phyloP scores from a whole-genome alignment of 345 rosid genomes.

The Carallia brachiata region DNA sequence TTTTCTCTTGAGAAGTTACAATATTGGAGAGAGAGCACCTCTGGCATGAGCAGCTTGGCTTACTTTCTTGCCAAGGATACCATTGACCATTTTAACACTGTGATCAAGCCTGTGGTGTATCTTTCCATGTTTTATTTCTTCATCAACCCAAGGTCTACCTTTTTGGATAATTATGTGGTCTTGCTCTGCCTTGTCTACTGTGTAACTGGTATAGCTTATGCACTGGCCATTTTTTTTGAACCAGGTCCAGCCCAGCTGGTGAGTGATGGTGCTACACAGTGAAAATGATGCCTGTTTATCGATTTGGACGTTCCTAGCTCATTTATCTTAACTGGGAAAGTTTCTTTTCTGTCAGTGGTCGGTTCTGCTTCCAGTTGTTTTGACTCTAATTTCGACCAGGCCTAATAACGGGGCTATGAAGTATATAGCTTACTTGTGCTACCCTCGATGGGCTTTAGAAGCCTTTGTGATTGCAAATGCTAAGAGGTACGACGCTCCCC shows the following conservation, averaged over 20 bases:
- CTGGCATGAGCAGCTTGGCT: slow-evolving; percentile 93
- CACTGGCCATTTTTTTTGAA: slow-evolving; percentile 77
- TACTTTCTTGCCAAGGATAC: slow-evolving; percentile 93
- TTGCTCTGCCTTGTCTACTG: slow-evolving; percentile 90
- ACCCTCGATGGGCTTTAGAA: slow-evolving; percentile 85
- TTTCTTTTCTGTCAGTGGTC: slow-evolving; percentile 61
- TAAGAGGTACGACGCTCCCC: slow-evolving; percentile 42
- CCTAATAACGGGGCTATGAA: slow-evolving; percentile 35
- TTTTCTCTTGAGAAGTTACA: slow-evolving; percentile 86
- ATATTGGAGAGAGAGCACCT: slow-evolving; percentile 90
- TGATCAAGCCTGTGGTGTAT: slow-evolving; percentile 81
- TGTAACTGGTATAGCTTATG: slow-evolving; percentile 88
- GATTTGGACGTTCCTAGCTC: background rate
- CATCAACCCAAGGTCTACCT: slow-evolving; percentile 82
- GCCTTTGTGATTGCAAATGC: slow-evolving; percentile 86
- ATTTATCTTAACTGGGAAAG: slow-evolving; percentile 10
- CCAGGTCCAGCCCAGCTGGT: slow-evolving; percentile 91
- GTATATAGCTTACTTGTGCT: slow-evolving; percentile 55
- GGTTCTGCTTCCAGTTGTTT: slow-evolving; percentile 93
- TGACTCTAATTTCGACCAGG: slow-evolving; percentile 81
- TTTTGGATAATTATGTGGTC: slow-evolving; percentile 71
- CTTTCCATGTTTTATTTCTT: slow-evolving; percentile 92
- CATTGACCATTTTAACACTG: slow-evolving; percentile 71
- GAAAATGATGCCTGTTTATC: background rate
- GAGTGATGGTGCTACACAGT: slow-evolving; percentile 28